Base-by-base conservation (phyloP, 805 yeast genomes). In the Tetrapisispora pingtungensis region DNA sequence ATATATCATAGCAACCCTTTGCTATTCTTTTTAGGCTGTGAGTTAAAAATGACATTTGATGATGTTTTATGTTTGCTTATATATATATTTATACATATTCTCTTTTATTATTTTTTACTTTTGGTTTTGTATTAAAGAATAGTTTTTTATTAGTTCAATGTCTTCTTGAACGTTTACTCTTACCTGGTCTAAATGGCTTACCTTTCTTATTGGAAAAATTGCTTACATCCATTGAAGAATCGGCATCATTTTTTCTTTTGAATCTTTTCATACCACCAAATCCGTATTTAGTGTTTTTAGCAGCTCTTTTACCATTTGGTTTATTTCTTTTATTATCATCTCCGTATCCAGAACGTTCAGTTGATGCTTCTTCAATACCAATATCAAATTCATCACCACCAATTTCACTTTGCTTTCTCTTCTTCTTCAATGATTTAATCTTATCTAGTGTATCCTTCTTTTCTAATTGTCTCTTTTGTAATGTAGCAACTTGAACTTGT, bases 391-490 rank as follows among this genome's bases (percentile, higher is more conserved):
- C 71, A 33, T 51, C 57, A 31, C 51, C 57, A 36, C 52, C 69
- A 48, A 85, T 75, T 53, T 84, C 95, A 51, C 80, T 78, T 49
- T 78, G 75, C 57, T 80, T 80, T 69, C 95, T 80, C 78, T 87
- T 89, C 62, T 84, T 81, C 75, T 86, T 87, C 59, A 93, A 75
- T n/a, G 84, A 74, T 67, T 88, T 89, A 65, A 90, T 86, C 70
- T 83, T 84, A 20, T 89, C 96, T 53, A 90, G 67, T 18, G 96
- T 80, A 20, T 87, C 96, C 61, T 77, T 79, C 81, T 90, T 90
- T 57, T 88, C 93, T 71, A 84, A 81, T 62, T 86, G 94, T 69
- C 97, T 83, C 57, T 84, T 86, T 69, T 89, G 96, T 59, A 89
- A 73, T 36, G 95, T 88, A 52, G 86, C 95, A 57, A 84, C 78